Evolutionary conservation across 164 flowering plant species (phyloP).

Genomic region (Paratinospora sagittata): DNA sequence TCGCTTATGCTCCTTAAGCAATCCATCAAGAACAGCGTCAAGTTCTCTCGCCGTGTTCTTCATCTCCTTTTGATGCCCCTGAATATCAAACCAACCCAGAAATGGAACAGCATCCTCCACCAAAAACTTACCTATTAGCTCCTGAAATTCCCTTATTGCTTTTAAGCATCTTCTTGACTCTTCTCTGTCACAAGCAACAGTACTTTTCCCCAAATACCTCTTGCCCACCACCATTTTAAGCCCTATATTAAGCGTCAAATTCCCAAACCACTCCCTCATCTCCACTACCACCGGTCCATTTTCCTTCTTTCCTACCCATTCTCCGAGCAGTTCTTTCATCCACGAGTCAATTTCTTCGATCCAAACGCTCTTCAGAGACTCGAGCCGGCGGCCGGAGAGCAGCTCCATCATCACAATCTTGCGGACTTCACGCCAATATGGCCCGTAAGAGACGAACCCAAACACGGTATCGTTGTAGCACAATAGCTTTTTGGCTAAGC

Average conservation of each 20-base stretch:
- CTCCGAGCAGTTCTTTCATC: no score
- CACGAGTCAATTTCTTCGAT: no score
- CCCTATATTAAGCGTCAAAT: conserved; percentile 10
- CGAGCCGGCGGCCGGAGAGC: conserved; percentile 6
- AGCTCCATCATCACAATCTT: conserved; percentile 2
- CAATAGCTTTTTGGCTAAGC: conserved; percentile 3
- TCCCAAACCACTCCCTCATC: conserved; percentile 8
- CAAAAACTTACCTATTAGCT: conserved; percentile 1
- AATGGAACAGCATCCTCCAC: conserved; percentile 11
- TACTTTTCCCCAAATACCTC: neutral
- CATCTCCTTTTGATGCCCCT: conserved; percentile 12
- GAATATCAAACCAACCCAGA: conserved; percentile 9
- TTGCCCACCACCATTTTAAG: no score
- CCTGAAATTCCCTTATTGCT: conserved; percentile 1
- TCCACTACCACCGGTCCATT: neutral
- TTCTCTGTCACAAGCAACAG: neutral
- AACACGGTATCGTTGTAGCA: conserved; percentile 6
- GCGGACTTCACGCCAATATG: conserved; percentile 13
- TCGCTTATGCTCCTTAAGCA: conserved; percentile 6
- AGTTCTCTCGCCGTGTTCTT: neutral
- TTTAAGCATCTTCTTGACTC: neutral
- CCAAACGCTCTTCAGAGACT: neutral
- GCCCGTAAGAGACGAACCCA: no score
- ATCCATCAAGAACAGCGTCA: neutral
- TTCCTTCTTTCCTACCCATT: neutral